Evolutionary conservation across 768 basidiomycete species (phyloP), one percentile per base, ranked within the genome.

Genomic region (Tricholoma bakamatsutake): DNA sequence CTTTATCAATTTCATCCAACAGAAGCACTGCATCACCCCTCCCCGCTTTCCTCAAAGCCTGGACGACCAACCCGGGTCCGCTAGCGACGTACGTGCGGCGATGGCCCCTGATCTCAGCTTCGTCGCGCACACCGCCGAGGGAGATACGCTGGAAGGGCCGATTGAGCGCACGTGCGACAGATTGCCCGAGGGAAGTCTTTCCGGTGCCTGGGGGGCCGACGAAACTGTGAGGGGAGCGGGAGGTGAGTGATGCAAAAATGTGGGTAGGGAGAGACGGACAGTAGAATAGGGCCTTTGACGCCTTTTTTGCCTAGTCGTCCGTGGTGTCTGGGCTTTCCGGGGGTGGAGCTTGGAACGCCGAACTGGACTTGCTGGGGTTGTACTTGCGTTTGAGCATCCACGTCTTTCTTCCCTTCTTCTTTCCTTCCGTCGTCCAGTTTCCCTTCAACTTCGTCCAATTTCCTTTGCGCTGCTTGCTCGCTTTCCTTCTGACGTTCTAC

Each of bases 1-100:
- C 81, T 71, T 97, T 97, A 72, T 97, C 95, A 43, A 97, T 84
- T 69, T 97, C 95, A 64, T 97, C 95, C 73, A 95, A 73, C 31
- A 98, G 71, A 52, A 96, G 74, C 4, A 98, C 88, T 11, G 85
- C 83, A 68, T 97, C 93, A 27, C 76, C 71, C 47, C 90, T 76
- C 5, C 90, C 90, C 0, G 90, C 90, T 64, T 90, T 93, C 35
- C 91, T 77, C 59, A 97, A 71, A 1, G 91, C 91, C 67, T 94
- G 91, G 2, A 93, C 88, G 47, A 97, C 87, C 52, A 88, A 68
- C 3, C 90, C 90, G 0, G 90, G 90, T 0, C 89, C 88, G 52
- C 86, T 88, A 15, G 90, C 91, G n/a, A 93, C 93, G 63, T 97
- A 98, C 21, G 95, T 98, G 52, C 94, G 77, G 51, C 76, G 62